Percentiles rank a stretch among this genome's conserved stretches.
Conservation (phyloP, 2,329 filamentous ascomycete species). For the Alternaria tenuissima region DNA sequence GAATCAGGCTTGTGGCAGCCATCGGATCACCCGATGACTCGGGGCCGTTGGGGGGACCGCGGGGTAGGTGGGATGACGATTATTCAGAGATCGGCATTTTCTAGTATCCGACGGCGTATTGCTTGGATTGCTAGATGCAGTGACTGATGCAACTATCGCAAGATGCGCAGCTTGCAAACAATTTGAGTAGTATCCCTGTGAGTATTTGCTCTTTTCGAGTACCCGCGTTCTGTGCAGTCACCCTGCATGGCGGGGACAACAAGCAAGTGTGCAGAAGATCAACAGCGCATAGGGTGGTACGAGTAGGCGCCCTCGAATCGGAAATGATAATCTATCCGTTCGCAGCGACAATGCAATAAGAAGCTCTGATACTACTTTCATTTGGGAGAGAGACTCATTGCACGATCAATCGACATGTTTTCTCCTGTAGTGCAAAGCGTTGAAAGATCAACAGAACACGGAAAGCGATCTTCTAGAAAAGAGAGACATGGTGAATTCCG, state of each 20-base stretch:
- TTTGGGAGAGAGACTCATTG: not conserved
- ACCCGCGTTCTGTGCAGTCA: conserved; percentile 6
- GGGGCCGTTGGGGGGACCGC: conserved; percentile 23
- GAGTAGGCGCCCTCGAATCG: not conserved
- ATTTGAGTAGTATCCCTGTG: not conserved
- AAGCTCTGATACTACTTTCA: not conserved
- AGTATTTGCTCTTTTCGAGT: not conserved
- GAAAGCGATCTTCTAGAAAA: not conserved
- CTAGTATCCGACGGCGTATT: conserved; percentile 5
- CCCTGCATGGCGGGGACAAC: conserved; percentile 9
- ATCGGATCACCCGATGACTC: conserved; percentile 21
- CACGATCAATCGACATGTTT: not conserved
- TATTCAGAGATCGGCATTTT: conserved; percentile 24
- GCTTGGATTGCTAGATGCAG: not conserved
- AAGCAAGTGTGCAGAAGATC: conserved; percentile 1
- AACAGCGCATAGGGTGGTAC: not conserved
- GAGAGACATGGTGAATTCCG: not conserved
- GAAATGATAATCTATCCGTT: not conserved
- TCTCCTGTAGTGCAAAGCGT: not conserved
- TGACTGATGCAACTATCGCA: not conserved
- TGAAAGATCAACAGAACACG: not conserved
- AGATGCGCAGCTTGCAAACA: not conserved
- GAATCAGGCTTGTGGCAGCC: conserved; percentile 12
- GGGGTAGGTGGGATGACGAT: conserved; percentile 24
- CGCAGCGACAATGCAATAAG: not conserved